Base-by-base conservation (phyloP, 306 rosid species). In the Cicer yamashitae region DNA sequence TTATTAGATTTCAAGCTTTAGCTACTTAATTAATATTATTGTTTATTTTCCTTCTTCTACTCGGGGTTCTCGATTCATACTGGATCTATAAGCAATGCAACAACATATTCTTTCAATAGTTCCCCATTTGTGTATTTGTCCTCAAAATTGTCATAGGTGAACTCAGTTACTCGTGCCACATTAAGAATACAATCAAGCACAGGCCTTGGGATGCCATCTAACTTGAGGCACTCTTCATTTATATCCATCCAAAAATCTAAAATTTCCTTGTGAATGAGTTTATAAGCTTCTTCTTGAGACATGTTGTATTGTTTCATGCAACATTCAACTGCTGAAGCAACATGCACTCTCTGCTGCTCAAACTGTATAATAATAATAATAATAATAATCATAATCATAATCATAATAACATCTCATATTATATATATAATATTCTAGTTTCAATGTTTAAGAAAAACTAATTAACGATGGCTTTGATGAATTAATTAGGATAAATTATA, bases 161-260 rank as follows among this genome's bases (percentile, higher is more conserved):
- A 14, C 62, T 88, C 86, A 7, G 43, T 1, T 3, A 80, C 57
- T 2, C 85, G 64, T 3, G 88, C 22, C 20, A 89, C 51, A 67
- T 86, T 89, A 10, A 83, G 17, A 13, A 86, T 47, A 7, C 62
- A 54, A 15, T 66, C 80, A 2, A 87, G 74, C 62, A 86, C 61
- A 1, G 50, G 10, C 56, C 17, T 84, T 14, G 93, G 84, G 5
- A 84, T 67, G 8, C 0, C 2, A 2, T 63, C 20, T 68, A 46
- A 63, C 54, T 63, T 38, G 1, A 81, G 46, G 5, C 79, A 86
- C 56, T 71, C 85, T 59, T 84, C 87, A 40, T 86, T 86, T 37
- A 85, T 82, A 40, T 71, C 84, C 83, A 79, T 83, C 92, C 85
- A 88, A 0, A 69, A 61, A 17, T 77, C 53, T 5, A 14, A 40